Percentiles rank a stretch among this genome's conserved stretches.
Evolutionary conservation across 1,284 basidiomycete genomes (phyloP).

Genomic region (Anthracocystis setariae): DNA sequence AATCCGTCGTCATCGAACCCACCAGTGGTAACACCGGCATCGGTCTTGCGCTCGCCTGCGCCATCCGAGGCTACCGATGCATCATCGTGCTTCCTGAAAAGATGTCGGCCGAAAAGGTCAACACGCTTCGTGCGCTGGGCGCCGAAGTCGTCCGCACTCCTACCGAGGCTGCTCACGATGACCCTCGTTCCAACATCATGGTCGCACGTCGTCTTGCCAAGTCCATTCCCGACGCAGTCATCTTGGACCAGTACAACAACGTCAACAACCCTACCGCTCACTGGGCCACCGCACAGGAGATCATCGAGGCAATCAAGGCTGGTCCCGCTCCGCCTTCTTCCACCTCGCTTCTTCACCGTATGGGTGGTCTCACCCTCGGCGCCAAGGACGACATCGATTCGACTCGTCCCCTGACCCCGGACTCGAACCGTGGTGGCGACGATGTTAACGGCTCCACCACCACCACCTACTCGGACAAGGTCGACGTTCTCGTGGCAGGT

Average conservation of each 20-base stretch:
- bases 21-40: conserved; percentile 93
- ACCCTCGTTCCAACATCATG: conserved; percentile 88
- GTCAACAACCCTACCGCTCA: conserved; percentile 71
- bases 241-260: conserved; percentile 86
- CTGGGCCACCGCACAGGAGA: conserved; percentile 60
- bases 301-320: conserved; percentile 78
- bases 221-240: conserved; percentile 84
- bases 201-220: conserved; percentile 81
- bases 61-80: conserved; percentile 80
- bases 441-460: conserved; percentile 27
- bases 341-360: conserved; percentile 36
- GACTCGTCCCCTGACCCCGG: conserved; percentile 48
- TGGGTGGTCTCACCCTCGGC: conserved; percentile 69
- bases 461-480: conserved; percentile 64
- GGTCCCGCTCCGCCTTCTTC: conserved; percentile 61
- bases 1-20: conserved; percentile 87
- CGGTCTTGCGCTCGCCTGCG: conserved; percentile 77
- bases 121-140: conserved; percentile 86
- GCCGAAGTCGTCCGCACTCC: conserved; percentile 94
- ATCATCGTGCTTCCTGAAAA: conserved; percentile 94
- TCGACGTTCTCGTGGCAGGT: conserved; percentile 85
- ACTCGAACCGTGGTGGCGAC: conserved; percentile 46
- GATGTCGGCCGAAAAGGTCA: conserved; percentile 97
- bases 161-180: conserved; percentile 85
- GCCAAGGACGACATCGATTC: conserved; percentile 21